phyloP scores from a whole-genome alignment of 2,329 filamentous ascomycete species.

The Simplicillium sp. region DNA sequence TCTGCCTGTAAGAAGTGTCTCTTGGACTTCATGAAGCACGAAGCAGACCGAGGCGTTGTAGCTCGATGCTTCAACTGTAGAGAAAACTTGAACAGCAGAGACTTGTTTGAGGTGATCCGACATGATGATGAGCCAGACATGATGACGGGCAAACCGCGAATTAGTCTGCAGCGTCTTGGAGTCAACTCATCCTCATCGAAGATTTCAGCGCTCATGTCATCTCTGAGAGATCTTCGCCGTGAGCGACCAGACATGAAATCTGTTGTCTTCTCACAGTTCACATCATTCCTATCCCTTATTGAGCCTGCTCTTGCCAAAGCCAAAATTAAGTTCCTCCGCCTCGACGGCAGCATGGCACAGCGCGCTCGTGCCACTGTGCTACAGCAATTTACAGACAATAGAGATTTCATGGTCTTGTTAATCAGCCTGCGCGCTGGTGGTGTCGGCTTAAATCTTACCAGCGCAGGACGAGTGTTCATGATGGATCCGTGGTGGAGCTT shows the following conservation, averaged over 20 bases:
- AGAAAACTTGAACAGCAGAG: slow-evolving; percentile 67
- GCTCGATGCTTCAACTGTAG: slow-evolving; percentile 89
- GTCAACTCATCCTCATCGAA: slow-evolving; percentile 74
- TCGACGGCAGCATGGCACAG: slow-evolving; percentile 86
- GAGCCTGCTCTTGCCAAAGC: slow-evolving; percentile 65
- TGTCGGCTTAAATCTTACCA: slow-evolving; percentile 86
- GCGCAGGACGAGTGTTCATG: slow-evolving; percentile 86
- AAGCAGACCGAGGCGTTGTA: slow-evolving; percentile 63
- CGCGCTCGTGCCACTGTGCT: slow-evolving; percentile 75
- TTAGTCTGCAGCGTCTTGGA: slow-evolving; percentile 51
- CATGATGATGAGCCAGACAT: slow-evolving; percentile 54
- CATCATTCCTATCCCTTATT: slow-evolving; percentile 87
- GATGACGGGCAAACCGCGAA: slow-evolving; percentile 35
- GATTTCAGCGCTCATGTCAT: slow-evolving; percentile 66
- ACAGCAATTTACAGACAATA: slow-evolving; percentile 52
- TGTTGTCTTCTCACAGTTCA: slow-evolving; percentile 96
- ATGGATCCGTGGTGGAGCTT: slow-evolving; percentile 99
- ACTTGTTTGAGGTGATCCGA: slow-evolving; percentile 86
- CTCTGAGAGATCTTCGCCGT: slow-evolving; percentile 60
- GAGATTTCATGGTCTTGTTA: slow-evolving; percentile 64
- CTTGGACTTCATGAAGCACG: slow-evolving; percentile 81
- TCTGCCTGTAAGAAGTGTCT: slow-evolving; percentile 91
- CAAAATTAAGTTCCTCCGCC: slow-evolving; percentile 71
- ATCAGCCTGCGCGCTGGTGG: slow-evolving; percentile 84
- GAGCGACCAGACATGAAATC: slow-evolving; percentile 67